A percentile compares a stretch with the other conserved stretches of the same genome.
These are phyloP conservation scores for Rhodotorula mucilaginosa DNA, from an alignment of 1,284 basidiomycete species.

Conservation along the genomic window DNA sequence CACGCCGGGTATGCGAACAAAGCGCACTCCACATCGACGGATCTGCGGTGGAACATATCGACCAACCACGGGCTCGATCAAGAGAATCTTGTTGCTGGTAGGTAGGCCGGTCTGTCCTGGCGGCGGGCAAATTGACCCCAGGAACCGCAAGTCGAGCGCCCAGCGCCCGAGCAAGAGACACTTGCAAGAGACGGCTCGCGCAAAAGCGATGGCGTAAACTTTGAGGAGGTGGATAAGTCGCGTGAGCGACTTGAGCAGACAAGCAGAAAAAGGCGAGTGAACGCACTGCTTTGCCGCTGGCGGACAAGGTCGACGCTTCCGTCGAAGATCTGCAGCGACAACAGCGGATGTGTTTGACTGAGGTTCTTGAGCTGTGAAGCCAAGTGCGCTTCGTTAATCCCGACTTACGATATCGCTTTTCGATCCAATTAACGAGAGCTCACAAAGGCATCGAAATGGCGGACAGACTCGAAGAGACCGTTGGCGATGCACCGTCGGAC, in stretches of 20 bases:
- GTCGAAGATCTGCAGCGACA: slow-evolving; percentile 1
- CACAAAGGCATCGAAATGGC: slow-evolving; percentile 16
- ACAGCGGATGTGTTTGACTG: slow-evolving; percentile 15
- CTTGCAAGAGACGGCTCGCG: neutral
- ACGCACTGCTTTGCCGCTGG: slow-evolving; percentile 11
- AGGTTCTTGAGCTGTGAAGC: slow-evolving; percentile 9
- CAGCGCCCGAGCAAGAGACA: slow-evolving; percentile 22
- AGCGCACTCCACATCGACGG: neutral
- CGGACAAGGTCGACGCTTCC: neutral
- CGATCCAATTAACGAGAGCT: neutral
- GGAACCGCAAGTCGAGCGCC: slow-evolving; percentile 7
- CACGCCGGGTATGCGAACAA: neutral
- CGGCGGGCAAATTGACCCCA: slow-evolving; percentile 2
- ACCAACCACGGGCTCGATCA: slow-evolving; percentile 15
- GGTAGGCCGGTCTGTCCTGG: neutral
- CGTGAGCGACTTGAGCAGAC: neutral
- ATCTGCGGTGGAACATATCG: neutral
- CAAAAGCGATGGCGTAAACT: slow-evolving; percentile 10
- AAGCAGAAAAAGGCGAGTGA: neutral
- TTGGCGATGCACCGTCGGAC: slow-evolving; percentile 5
- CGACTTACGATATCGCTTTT: too few relatives aligned
- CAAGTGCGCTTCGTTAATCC: too few relatives aligned
- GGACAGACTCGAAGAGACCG: slow-evolving; percentile 2
- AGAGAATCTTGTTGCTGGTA: slow-evolving; percentile 1
- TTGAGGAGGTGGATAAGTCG: too few relatives aligned